Evolutionary conservation across 441 rosid genomes (phyloP), one percentile per base, ranked within the genome.

Genomic region (Isatis lusitanica): DNA sequence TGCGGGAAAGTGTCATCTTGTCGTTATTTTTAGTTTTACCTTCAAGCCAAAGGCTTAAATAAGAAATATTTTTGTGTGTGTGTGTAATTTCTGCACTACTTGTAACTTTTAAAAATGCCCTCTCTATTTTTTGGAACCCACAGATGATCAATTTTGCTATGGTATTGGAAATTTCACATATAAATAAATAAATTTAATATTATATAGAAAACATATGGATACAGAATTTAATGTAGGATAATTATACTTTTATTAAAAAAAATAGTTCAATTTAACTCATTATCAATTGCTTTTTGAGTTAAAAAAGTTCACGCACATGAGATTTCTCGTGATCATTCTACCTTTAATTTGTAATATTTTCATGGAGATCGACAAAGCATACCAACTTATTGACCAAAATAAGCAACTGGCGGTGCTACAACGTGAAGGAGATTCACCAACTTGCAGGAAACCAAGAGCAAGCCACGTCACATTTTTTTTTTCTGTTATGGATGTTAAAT

Each of bases 1-100:
- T 31, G 58, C 65, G 38, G 38, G 66, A 71, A 76, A 70, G 71
- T 64, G 63, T 50, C 0, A 70, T 56, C 66, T 70, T 70, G 75
- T 76, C 79, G 67, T 70, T 76, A 69, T 63, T 52, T 60, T 70
- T 76, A 69, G 53, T 52, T 60, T 30, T 50, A 59, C 11, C 15
- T 67, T 64, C 57, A 47, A 66, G 35, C 38, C 52, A 57, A 47
- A 28, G n/a, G 1, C 42, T 39, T 6, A 46, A 21, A 2, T 73
- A 13, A 33, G 39, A 59, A 5, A 11, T 16, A 28, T 44, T 21
- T 21, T 21, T 21, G 1, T 21, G 24, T 21, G 50, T 1, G 10
- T 8, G 16, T 61, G 5, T 16, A 1, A 5, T 7, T 0, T 52
- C 38, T 17, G 40, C 13, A 63, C 9, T 43, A 30, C 6, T 15